Conservation (phyloP, 176 grass and related monocot genomes). For the Zea luxurians region DNA sequence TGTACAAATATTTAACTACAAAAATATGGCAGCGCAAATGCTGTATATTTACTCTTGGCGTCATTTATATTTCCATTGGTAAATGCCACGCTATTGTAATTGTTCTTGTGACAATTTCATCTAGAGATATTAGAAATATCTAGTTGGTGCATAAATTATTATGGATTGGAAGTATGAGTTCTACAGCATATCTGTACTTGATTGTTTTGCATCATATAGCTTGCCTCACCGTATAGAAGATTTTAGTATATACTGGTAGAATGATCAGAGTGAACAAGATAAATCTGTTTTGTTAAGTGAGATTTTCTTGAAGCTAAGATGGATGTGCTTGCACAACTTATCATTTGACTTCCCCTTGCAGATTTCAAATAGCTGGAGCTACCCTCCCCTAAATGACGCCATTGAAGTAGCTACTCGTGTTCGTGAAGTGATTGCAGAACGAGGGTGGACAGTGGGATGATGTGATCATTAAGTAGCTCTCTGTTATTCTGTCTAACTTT, state of each 20-base stretch:
- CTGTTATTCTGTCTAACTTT: conserved; percentile 30
- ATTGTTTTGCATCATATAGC: background rate
- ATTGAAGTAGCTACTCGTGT: conserved; percentile 71
- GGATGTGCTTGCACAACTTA: conserved; percentile 30
- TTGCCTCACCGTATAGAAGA: background rate
- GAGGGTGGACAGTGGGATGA: conserved; percentile 66
- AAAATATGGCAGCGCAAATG: background rate
- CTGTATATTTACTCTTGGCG: background rate
- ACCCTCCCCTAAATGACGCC: conserved; percentile 77
- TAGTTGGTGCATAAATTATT: background rate
- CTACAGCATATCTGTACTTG: background rate
- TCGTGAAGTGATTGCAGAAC: conserved; percentile 70
- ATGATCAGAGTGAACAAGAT: background rate
- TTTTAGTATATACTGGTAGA: conserved; percentile 26
- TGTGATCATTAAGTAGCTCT: conserved; percentile 30
- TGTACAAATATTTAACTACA: background rate
- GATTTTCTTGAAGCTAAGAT: background rate
- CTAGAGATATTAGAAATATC: background rate
- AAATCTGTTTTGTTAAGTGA: background rate
- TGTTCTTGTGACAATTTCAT: conserved; percentile 1
- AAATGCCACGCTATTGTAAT: background rate
- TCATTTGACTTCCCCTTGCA: conserved; percentile 36
- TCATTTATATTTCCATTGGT: background rate
- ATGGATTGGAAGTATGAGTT: conserved; percentile 8
- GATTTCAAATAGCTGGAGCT: conserved; percentile 91